Evolutionary conservation across 495 filamentous ascomycete genomes (phyloP).

Genomic region (Echria macrotheca): DNA sequence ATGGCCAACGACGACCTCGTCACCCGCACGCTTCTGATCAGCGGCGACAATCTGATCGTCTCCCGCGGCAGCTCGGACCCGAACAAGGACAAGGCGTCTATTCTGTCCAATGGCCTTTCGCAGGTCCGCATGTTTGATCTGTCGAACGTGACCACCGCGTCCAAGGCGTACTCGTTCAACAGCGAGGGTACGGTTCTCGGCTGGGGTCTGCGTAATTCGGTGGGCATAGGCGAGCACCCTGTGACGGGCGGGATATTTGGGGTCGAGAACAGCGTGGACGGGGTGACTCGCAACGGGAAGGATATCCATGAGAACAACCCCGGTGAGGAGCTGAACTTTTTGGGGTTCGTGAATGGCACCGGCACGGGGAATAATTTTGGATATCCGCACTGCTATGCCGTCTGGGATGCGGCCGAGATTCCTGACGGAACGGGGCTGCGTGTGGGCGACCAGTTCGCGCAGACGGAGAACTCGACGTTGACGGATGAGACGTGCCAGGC

Average conservation of each 20-base stretch:
- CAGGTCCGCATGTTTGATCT: conserved; percentile 59
- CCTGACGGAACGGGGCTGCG: conserved; percentile 41
- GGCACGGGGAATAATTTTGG: conserved; percentile 46
- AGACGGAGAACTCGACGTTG: conserved; percentile 34
- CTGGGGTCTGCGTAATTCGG: conserved; percentile 63
- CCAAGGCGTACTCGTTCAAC: conserved; percentile 33
- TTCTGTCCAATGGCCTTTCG: conserved; percentile 46
- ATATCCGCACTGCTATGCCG: conserved; percentile 58
- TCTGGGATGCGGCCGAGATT: conserved; percentile 52
- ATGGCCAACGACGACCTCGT: conserved; percentile 56
- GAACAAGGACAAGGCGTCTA: conserved; percentile 39
- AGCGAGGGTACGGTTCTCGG: conserved; percentile 52
- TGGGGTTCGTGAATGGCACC: conserved; percentile 51
- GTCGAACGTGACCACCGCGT: conserved; percentile 31
- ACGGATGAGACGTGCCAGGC: conserved; percentile 42
- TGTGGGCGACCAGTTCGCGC: conserved; percentile 47
- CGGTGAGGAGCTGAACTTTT: conserved; percentile 65
- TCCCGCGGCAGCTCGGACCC: conserved; percentile 53
- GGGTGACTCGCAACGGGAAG: conserved; percentile 45
- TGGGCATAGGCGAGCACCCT: conserved; percentile 57
- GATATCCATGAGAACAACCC: conserved; percentile 63
- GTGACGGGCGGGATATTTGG: conserved; percentile 53
- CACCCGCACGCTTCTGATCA: conserved; percentile 55
- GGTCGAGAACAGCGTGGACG: conserved; percentile 64
- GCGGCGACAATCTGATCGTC: conserved; percentile 44